A percentile compares a stretch with the other conserved stretches of the same genome.
phyloP scores from a whole-genome alignment of 768 basidiomycete species.

The Cubamyces sp. region DNA sequence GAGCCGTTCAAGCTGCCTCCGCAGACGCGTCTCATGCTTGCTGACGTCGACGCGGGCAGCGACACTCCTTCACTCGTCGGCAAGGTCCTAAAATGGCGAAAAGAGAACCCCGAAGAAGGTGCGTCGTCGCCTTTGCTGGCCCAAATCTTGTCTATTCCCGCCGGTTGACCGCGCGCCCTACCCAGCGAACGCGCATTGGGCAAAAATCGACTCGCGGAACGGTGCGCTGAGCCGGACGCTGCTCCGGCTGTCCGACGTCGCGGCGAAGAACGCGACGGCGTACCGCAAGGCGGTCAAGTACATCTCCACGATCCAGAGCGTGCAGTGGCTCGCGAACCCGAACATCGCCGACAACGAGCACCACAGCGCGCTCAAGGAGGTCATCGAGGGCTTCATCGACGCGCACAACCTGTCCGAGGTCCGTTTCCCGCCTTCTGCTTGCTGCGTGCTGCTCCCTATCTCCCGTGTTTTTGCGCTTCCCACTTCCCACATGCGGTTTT shows the following conservation, averaged over 20 bases:
- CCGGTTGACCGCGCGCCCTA: neutral
- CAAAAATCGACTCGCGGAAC: conserved; percentile 63
- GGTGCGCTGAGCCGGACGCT: conserved; percentile 59
- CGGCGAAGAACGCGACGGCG: conserved; percentile 48
- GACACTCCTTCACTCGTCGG: conserved; percentile 94
- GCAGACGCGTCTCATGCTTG: conserved; percentile 80
- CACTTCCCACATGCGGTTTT: neutral
- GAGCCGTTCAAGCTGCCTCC: conserved; percentile 83
- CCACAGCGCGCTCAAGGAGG: conserved; percentile 31
- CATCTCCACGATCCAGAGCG: conserved; percentile 60
- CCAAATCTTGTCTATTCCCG: neutral
- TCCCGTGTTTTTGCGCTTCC: no score
- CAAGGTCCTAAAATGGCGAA: conserved; percentile 89
- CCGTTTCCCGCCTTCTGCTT: conserved; percentile 9
- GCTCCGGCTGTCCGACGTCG: conserved; percentile 51
- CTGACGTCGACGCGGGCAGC: conserved; percentile 95
- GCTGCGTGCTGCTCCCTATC: no score
- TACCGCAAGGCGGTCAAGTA: conserved; percentile 66
- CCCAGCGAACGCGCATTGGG: conserved; percentile 69
- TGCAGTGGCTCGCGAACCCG: conserved; percentile 48
- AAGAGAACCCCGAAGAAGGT: conserved; percentile 64
- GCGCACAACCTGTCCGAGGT: conserved; percentile 65
- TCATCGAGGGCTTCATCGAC: conserved; percentile 61
- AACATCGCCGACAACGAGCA: conserved; percentile 47
- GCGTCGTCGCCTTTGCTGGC: conserved; percentile 6